phyloP scores from a whole-genome alignment of 805 yeast genomes.

The Kurtzmaniella fragi region DNA sequence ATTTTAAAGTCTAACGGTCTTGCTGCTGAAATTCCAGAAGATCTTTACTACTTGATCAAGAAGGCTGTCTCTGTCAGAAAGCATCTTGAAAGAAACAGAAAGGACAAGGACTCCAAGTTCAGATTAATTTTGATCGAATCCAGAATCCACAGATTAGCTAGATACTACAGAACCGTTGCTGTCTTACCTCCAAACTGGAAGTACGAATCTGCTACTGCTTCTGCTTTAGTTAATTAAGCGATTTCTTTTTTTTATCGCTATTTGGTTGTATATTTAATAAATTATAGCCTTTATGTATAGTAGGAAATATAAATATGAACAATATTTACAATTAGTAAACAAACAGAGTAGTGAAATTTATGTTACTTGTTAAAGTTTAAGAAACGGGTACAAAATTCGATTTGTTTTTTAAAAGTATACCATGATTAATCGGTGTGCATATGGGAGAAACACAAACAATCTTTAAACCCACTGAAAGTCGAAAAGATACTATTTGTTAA shows the following conservation, averaged over 20 bases:
- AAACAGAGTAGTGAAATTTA: too few relatives aligned
- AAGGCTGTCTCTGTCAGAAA: slow-evolving; percentile 99
- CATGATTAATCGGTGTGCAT: too few relatives aligned
- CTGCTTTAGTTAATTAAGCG: slow-evolving; percentile 96
- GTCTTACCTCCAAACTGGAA: slow-evolving; percentile 99
- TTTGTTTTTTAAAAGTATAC: too few relatives aligned
- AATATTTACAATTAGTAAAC: too few relatives aligned
- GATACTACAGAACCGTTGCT: slow-evolving; percentile 99
- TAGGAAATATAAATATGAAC: too few relatives aligned
- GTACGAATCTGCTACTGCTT: slow-evolving; percentile 99
- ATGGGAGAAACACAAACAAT: background rate
- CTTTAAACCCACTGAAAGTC: background rate
- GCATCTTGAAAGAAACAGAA: slow-evolving; percentile 99
- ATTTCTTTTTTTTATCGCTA: slow-evolving; percentile 10
- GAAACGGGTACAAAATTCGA: background rate
- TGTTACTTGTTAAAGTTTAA: too few relatives aligned
- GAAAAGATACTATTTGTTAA: background rate
- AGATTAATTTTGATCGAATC: slow-evolving; percentile 99
- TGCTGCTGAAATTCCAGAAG: slow-evolving; percentile 99
- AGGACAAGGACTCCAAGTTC: slow-evolving; percentile 99
- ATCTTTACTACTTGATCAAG: slow-evolving; percentile 97
- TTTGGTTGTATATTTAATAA: too few relatives aligned
- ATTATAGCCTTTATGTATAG: too few relatives aligned
- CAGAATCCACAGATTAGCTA: slow-evolving; percentile 99
- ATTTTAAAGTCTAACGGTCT: slow-evolving; percentile 99